Percentiles rank a stretch among this genome's conserved stretches.
These are phyloP conservation scores for Cyclocybe aegerita DNA, from an alignment of 768 basidiomycete species.

Conservation along the genomic window DNA sequence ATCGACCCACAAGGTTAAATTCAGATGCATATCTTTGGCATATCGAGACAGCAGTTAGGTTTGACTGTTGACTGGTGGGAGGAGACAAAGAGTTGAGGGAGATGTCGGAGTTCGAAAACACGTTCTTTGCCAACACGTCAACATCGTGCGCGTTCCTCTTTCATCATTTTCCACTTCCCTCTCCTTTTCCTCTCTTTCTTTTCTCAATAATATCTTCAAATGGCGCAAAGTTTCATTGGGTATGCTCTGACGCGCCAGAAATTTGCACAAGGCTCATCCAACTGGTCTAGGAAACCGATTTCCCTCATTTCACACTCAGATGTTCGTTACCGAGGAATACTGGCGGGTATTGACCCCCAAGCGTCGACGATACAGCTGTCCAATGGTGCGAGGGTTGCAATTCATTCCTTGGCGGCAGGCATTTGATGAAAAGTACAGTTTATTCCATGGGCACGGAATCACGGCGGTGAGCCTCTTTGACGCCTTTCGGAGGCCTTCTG, in stretches of 20 bases:
- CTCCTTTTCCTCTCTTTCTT: constrained; percentile 12
- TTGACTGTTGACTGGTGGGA: no score
- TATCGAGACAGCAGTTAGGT: no score
- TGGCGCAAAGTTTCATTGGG: constrained; percentile 82
- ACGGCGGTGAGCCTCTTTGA: constrained; percentile 58
- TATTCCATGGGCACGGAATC: constrained; percentile 89
- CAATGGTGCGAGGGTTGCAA: constrained; percentile 55
- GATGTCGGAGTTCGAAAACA: constrained; percentile 26
- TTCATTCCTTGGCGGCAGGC: neutral
- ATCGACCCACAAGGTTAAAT: no score
- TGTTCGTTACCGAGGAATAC: constrained; percentile 86
- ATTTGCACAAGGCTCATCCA: constrained; percentile 1
- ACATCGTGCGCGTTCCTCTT: constrained; percentile 19
- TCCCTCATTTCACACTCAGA: constrained; percentile 90
- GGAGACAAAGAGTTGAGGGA: neutral
- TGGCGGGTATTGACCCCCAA: constrained; percentile 83
- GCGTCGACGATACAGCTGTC: constrained; percentile 87
- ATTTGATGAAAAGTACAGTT: constrained; percentile 39
- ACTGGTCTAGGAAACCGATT: constrained; percentile 70
- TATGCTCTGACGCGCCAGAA: constrained; percentile 23
- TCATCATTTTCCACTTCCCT: neutral
- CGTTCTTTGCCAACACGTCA: constrained; percentile 21
- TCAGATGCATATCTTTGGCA: no score
- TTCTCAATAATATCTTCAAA: constrained; percentile 24
- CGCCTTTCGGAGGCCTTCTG: constrained; percentile 2